Evolutionary conservation across 2,329 filamentous ascomycete genomes (phyloP), one percentile per base, ranked within the genome.

Genomic region (Pestalotiopsis fici): DNA sequence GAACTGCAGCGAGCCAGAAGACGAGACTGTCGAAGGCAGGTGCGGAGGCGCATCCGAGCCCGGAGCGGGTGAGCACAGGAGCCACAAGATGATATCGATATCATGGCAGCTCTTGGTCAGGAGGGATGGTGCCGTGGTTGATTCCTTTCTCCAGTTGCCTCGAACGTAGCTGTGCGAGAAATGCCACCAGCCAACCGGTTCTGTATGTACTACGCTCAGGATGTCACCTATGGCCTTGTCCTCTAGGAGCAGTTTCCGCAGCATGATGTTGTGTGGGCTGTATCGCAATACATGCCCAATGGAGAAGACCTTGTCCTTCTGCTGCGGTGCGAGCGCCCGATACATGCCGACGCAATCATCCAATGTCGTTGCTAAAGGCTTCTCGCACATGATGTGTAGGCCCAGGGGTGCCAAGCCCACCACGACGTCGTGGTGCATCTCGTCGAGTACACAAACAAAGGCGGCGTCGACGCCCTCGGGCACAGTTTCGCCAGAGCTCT

Each of bases 21-120:
- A 97, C 1, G 89, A 87, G n/a, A 98, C 86, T 1, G 86, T 88
- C 5, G 88, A 85, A 0, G 95, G 95, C 0, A 95, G 83, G 78
- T 98, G 95, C 0, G 91, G 87, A 15, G 83, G 78, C 5, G 79
- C 78, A 7, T 79, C 78, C 1, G 79, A 73, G 13, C 83, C 80
- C 0, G 82, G 78, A 0, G 86, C 78, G 0, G 93, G 93, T 0
- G 93, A 93, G 75, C 91, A 95, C 12, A 98, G 86, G 59, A 98
- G 82, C 96, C 96, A 99, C 18, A 98, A 83, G 4, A 98, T 82
- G 67, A 98, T 89, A 76, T 99, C 96, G 62, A 99, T 93, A 73
- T 99, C 96, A 75, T 99, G 96, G 73, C 96, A 98, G 68, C 93
- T 97, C 80, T 98, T 99, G 2, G 95, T 97, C 35, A 99, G 85